A percentile compares a stretch with the other conserved stretches of the same genome.
phyloP scores from a whole-genome alignment of 1,139 yeast genomes.

The Scheffersomyces titani region DNA sequence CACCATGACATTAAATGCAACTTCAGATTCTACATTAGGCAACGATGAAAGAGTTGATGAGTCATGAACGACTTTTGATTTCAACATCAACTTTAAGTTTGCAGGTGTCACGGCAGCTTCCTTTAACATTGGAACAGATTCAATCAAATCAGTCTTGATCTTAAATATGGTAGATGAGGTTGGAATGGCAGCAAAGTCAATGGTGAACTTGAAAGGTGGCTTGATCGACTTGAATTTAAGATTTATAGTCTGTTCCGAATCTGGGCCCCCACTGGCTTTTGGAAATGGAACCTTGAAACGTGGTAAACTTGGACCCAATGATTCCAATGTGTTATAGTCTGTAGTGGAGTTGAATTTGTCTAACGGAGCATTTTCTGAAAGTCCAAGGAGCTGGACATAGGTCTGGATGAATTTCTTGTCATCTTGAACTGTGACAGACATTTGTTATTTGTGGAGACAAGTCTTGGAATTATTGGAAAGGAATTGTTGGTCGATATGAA shows the following conservation, averaged over 20 bases:
- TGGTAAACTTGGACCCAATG: slow-evolving; percentile 48
- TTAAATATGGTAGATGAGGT: slow-evolving; percentile 32
- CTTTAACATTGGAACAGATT: slow-evolving; percentile 22
- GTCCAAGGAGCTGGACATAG: slow-evolving; percentile 34
- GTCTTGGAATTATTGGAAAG: not conserved
- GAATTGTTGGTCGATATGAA: not conserved
- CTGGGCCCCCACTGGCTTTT: slow-evolving; percentile 2
- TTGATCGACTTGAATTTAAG: slow-evolving; percentile 43
- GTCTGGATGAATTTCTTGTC: slow-evolving; percentile 33
- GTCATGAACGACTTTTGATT: slow-evolving; percentile 48
- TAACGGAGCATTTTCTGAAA: slow-evolving; percentile 25
- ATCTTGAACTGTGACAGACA: slow-evolving; percentile 1
- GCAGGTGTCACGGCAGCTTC: slow-evolving; percentile 26
- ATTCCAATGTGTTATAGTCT: slow-evolving; percentile 31
- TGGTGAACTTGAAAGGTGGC: slow-evolving; percentile 44
- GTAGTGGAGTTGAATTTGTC: slow-evolving; percentile 32
- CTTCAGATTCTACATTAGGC: slow-evolving; percentile 17
- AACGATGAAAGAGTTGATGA: slow-evolving; percentile 28
- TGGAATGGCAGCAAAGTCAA: slow-evolving; percentile 24
- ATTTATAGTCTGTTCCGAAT: slow-evolving; percentile 9
- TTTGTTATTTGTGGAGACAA: not conserved
- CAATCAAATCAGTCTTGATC: slow-evolving; percentile 34
- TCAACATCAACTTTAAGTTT: slow-evolving; percentile 40
- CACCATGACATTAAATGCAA: slow-evolving; percentile 42
- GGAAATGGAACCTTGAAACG: slow-evolving; percentile 32